phyloP scores from a whole-genome alignment of 352 stramenopile genomes.

The Pythium vanterpoolii region DNA sequence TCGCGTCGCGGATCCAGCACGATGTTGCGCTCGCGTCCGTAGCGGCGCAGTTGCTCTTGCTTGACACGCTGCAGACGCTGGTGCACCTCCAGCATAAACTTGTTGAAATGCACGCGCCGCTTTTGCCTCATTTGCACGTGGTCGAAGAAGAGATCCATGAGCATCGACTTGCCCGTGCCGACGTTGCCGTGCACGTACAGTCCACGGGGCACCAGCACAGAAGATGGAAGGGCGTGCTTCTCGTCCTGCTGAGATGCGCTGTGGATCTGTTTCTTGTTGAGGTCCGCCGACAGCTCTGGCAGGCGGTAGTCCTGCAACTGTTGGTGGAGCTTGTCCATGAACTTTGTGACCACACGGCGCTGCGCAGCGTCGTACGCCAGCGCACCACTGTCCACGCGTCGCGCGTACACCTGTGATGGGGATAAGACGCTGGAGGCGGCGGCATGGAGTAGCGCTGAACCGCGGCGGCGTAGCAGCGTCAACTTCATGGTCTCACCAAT shows the following conservation, averaged over 20 bases:
- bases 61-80: conserved; percentile 89
- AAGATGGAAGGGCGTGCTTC: neutral
- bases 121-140: conserved; percentile 60
- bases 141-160: conserved; percentile 95
- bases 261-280: neutral
- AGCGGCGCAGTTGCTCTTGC: conserved; percentile 70
- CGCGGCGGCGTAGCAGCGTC: neutral
- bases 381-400: conserved; percentile 9
- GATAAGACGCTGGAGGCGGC: neutral
- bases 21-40: conserved; percentile 87
- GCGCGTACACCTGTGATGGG: conserved; percentile 18
- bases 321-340: conserved; percentile 61
- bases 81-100: conserved; percentile 97
- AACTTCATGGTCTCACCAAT: neutral
- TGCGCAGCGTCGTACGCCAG: conserved; percentile 23
- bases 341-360: conserved; percentile 22
- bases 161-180: conserved; percentile 95
- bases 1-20: conserved; percentile 68
- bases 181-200: conserved; percentile 95
- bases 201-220: conserved; percentile 70
- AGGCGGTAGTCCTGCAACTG: conserved; percentile 52
- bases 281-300: conserved; percentile 23
- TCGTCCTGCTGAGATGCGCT: neutral
- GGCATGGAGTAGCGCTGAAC: conserved; percentile 4
- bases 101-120: conserved; percentile 95